Conservation (phyloP, 345 rosid species). For the Euphorbia peplus region DNA sequence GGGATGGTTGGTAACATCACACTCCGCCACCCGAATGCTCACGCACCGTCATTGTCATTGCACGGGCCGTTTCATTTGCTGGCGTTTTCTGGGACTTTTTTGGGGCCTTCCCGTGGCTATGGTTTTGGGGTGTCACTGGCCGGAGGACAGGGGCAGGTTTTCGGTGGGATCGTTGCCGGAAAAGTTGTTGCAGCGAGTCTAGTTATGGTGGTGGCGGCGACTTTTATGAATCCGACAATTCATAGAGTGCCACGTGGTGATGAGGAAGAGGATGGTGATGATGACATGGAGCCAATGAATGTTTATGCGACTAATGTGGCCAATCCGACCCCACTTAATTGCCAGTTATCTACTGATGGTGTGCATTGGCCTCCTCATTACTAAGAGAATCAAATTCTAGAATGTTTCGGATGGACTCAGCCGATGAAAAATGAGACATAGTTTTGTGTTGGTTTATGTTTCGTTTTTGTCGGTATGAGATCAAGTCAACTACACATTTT, state of each 20-base stretch:
- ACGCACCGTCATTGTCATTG: conserved; percentile 28
- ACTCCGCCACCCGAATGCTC: conserved; percentile 44
- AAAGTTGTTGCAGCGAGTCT: conserved; percentile 36
- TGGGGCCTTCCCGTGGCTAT: conserved; percentile 13
- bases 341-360: conserved; percentile 30
- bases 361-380: conserved; percentile 32
- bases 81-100: conserved; percentile 42
- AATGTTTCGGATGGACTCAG: no score
- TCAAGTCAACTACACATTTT: no score
- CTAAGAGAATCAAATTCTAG: no score
- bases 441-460: no score
- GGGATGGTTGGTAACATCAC: conserved; percentile 46
- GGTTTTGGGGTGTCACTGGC: conserved; percentile 46
- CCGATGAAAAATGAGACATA: no score
- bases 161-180: conserved; percentile 53
- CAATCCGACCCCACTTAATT: conserved; percentile 22
- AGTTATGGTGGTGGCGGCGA: conserved; percentile 42
- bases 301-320: conserved; percentile 19
- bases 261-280: conserved; percentile 18
- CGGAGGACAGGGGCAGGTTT: conserved; percentile 45
- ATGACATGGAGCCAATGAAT: conserved; percentile 17
- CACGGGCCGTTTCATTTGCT: conserved; percentile 47
- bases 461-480: no score
- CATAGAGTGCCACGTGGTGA: conserved; percentile 30
- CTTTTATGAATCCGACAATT: conserved; percentile 29